Evolutionary conservation across 345 rosid genomes (phyloP).

Genomic region (Turnera subulata): DNA sequence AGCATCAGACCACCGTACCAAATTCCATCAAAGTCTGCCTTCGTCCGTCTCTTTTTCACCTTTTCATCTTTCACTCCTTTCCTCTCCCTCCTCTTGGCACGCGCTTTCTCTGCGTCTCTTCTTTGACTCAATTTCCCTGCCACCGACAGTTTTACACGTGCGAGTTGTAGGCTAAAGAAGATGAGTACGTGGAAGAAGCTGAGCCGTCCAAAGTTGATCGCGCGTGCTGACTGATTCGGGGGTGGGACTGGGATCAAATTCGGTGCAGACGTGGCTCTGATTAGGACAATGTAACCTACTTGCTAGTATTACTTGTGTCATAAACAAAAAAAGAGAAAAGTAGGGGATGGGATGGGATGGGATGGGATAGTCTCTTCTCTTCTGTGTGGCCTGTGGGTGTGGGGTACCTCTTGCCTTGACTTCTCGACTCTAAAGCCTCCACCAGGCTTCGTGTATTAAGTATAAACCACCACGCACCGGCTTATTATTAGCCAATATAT

Average conservation of each 20-base stretch:
- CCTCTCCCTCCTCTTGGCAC: neutral
- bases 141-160: conserved; percentile 50
- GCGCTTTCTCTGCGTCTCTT: neutral
- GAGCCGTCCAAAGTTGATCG: neutral
- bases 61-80: neutral
- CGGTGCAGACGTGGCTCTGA: conserved; percentile 29
- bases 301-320: too few species aligned
- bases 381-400: too few species aligned
- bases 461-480: too few species aligned
- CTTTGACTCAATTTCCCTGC: neutral
- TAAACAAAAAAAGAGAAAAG: neutral
- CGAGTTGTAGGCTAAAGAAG: conserved; percentile 10
- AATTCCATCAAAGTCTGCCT: conserved; percentile 2
- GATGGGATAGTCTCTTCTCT: too few species aligned
- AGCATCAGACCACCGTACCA: neutral
- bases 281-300: conserved; percentile 33
- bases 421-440: neutral
- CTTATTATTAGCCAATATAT: too few species aligned
- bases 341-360: too few species aligned
- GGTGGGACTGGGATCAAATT: conserved; percentile 6
- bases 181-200: conserved; percentile 10
- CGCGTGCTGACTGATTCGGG: conserved; percentile 20
- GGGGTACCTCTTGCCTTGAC: too few species aligned
- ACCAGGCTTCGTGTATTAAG: too few species aligned
- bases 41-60: neutral